These are phyloP conservation scores for Calvatia gigantea DNA, from an alignment of 768 basidiomycete genomes.

Conservation along the genomic window DNA sequence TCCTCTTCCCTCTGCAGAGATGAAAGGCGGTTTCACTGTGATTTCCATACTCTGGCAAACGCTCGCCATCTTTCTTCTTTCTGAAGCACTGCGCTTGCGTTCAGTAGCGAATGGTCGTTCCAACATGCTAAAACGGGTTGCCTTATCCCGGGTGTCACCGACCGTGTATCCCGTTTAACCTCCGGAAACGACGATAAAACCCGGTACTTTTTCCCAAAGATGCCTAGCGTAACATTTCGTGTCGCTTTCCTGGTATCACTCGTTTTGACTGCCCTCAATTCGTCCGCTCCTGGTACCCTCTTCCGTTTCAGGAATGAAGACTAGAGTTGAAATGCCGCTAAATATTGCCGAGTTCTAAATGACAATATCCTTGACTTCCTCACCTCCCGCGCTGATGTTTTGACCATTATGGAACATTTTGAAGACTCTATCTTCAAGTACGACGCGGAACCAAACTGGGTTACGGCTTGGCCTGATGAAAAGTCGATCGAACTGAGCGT, in stretches of 20 bases:
- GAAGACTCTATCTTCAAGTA: background rate
- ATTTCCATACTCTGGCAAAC: background rate
- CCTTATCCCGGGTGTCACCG: background rate
- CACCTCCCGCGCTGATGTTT: background rate
- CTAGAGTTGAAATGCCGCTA: background rate
- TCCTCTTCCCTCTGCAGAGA: background rate
- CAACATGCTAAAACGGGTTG: background rate
- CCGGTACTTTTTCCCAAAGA: background rate
- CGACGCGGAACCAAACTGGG: background rate
- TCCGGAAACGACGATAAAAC: background rate
- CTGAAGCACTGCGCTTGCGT: background rate
- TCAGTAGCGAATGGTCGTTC: background rate
- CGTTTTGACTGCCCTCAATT: background rate
- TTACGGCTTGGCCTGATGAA: conserved; percentile 1
- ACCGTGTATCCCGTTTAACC: background rate
- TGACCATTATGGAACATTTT: background rate
- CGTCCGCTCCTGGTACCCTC: background rate
- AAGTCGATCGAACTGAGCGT: background rate
- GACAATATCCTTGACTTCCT: background rate
- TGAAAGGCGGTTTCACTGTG: conserved; percentile 1
- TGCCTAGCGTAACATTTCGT: background rate
- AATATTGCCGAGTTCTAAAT: background rate
- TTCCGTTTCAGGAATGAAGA: background rate
- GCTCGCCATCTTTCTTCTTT: background rate
- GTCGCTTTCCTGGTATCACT: background rate